Conservation (phyloP, 2,329 filamentous ascomycete species). For the Blastomyces gilchristii region DNA sequence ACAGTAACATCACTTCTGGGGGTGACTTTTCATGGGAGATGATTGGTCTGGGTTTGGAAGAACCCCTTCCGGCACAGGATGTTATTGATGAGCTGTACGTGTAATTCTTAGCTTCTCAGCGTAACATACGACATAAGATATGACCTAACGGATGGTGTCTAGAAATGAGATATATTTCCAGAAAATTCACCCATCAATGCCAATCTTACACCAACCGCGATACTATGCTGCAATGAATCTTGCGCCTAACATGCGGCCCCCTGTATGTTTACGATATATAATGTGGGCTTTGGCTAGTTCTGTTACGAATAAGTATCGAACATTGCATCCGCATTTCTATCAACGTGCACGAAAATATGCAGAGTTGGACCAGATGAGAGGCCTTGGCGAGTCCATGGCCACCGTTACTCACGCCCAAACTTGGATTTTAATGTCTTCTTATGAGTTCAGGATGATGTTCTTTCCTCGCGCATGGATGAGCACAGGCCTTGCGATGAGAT, state of each 20-base stretch:
- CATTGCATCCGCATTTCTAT: constrained; percentile 81
- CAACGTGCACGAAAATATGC: constrained; percentile 79
- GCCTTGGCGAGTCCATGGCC: constrained; percentile 81
- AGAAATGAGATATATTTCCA: constrained; percentile 82
- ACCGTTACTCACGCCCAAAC: constrained; percentile 78
- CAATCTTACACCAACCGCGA: constrained; percentile 80
- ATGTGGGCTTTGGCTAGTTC: constrained; percentile 95
- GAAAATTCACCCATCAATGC: constrained; percentile 73
- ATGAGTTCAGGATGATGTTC: constrained; percentile 97
- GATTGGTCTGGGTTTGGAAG: constrained; percentile 69
- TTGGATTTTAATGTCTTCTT: constrained; percentile 66
- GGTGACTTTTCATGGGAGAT: constrained; percentile 69
- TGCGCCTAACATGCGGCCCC: constrained; percentile 74
- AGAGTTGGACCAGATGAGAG: constrained; percentile 81
- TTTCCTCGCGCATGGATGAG: constrained; percentile 95
- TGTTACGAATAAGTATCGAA: constrained; percentile 67
- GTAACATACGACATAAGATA: neutral
- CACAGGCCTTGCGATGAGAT: constrained; percentile 66
- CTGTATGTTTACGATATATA: constrained; percentile 79
- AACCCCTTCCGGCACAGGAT: constrained; percentile 66
- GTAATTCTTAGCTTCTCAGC: neutral
- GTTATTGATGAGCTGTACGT: constrained; percentile 73
- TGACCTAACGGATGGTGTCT: constrained; percentile 17
- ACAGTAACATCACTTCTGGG: constrained; percentile 19
- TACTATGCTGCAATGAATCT: constrained; percentile 85